Conservation (phyloP, 495 filamentous ascomycete genomes). For the Penicillium salamii region DNA sequence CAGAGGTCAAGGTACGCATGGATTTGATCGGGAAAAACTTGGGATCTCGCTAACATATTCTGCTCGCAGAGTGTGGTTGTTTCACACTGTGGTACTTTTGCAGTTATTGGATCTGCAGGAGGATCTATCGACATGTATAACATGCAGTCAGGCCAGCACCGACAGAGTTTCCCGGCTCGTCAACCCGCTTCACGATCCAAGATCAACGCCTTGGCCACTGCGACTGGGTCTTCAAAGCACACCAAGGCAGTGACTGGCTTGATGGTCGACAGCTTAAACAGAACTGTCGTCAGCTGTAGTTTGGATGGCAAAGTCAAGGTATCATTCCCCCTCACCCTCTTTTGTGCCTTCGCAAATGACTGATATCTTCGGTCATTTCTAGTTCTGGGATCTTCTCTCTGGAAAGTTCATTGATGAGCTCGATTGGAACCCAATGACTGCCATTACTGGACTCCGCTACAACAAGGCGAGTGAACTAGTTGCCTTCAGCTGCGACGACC, state of each 20-base stretch:
- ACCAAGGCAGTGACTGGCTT: slow-evolving; percentile 80
- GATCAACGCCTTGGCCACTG: neutral
- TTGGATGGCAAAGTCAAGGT: slow-evolving; percentile 90
- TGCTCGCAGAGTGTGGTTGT: slow-evolving; percentile 67
- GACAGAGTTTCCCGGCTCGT: slow-evolving; percentile 77
- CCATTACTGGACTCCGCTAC: slow-evolving; percentile 71
- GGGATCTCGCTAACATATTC: slow-evolving; percentile 8
- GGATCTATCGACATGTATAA: slow-evolving; percentile 93
- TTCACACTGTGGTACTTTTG: slow-evolving; percentile 90
- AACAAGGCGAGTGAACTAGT: slow-evolving; percentile 80
- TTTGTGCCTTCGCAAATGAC: neutral
- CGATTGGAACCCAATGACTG: slow-evolving; percentile 79
- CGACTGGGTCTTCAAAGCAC: slow-evolving; percentile 57
- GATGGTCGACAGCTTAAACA: slow-evolving; percentile 80
- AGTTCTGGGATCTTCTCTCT: slow-evolving; percentile 90
- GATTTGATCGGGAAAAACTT: neutral
- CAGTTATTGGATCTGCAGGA: slow-evolving; percentile 77
- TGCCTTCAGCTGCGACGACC: slow-evolving; percentile 85
- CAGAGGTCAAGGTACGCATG: slow-evolving; percentile 61
- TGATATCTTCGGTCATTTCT: slow-evolving; percentile 8
- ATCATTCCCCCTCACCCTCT: neutral
- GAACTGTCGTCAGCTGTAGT: slow-evolving; percentile 75
- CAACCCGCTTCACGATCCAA: slow-evolving; percentile 54
- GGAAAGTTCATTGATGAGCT: slow-evolving; percentile 77
- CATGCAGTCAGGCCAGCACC: slow-evolving; percentile 84